phyloP scores from a whole-genome alignment of 495 filamentous ascomycete genomes.

The Aspergillus mulundensis region DNA sequence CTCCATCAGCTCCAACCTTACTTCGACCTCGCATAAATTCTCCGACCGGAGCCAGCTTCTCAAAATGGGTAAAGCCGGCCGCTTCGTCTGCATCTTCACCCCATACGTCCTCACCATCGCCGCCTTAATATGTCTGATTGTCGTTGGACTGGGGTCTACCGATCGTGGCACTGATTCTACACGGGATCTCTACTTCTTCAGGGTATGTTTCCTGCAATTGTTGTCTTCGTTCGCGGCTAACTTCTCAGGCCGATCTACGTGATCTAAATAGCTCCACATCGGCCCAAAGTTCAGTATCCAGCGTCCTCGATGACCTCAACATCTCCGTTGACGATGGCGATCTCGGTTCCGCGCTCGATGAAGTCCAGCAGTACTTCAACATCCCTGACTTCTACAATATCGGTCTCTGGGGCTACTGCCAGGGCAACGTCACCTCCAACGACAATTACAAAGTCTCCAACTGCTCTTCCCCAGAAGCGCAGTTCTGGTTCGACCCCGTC shows the following conservation, averaged over 20 bases:
- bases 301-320: conserved; percentile 22
- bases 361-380: conserved; percentile 44
- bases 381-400: conserved; percentile 78
- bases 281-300: conserved; percentile 23
- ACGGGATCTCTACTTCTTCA: conserved; percentile 66
- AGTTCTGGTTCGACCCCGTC: conserved; percentile 76
- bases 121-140: conserved; percentile 65
- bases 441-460: conserved; percentile 33
- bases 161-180: conserved; percentile 51
- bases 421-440: conserved; percentile 51
- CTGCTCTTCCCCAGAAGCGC: conserved; percentile 55
- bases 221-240: conserved; percentile 10
- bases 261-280: conserved; percentile 32
- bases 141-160: conserved; percentile 70
- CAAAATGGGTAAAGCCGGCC: conserved; percentile 62
- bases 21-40: not conserved
- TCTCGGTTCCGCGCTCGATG: conserved; percentile 28
- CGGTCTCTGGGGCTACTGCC: conserved; percentile 85
- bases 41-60: not conserved
- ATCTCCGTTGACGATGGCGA: conserved; percentile 31
- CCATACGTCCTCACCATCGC: conserved; percentile 73
- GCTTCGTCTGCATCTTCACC: conserved; percentile 75
- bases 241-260: conserved; percentile 33
- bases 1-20: not conserved
- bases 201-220: conserved; percentile 41